Evolutionary conservation across 2,329 filamentous ascomycete species (phyloP).

Genomic region (Cadophora sp.): DNA sequence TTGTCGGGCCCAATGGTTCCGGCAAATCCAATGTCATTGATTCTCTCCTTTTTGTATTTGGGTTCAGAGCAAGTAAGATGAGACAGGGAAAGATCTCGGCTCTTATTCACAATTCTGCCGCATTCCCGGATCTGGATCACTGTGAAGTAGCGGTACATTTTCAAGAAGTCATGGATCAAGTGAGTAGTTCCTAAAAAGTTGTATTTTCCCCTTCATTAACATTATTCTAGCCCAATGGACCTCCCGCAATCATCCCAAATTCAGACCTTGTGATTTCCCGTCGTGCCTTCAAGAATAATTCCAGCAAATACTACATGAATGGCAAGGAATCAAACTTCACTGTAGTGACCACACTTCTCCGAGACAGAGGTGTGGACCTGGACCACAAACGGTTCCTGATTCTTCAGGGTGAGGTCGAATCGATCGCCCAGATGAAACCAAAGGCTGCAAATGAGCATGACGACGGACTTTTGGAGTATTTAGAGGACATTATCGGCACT

Average conservation of each 20-base stretch:
- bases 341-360: constrained; percentile 83
- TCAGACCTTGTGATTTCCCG: constrained; percentile 89
- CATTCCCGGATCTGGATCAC: constrained; percentile 81
- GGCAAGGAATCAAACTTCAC: constrained; percentile 90
- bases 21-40: constrained; percentile 99
- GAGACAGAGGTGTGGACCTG: constrained; percentile 88
- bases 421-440: constrained; percentile 98
- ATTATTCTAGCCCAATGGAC: constrained; percentile 66
- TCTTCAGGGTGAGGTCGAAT: constrained; percentile 96
- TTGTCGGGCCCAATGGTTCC: constrained; percentile 96
- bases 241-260: constrained; percentile 78
- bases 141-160: constrained; percentile 98
- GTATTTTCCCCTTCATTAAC: constrained; percentile 23
- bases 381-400: constrained; percentile 99
- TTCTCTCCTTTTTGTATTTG: constrained; percentile 97
- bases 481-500: constrained; percentile 98
- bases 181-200: constrained; percentile 45
- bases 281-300: constrained; percentile 96
- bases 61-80: constrained; percentile 99
- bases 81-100: constrained; percentile 98
- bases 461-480: constrained; percentile 92
- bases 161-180: constrained; percentile 88
- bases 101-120: constrained; percentile 94
- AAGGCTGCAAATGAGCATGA: constrained; percentile 96
- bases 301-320: constrained; percentile 98